Evolutionary conservation across 2,329 filamentous ascomycete species (phyloP), one percentile per base, ranked within the genome.

Genomic region (Bretziella fagacearum): DNA sequence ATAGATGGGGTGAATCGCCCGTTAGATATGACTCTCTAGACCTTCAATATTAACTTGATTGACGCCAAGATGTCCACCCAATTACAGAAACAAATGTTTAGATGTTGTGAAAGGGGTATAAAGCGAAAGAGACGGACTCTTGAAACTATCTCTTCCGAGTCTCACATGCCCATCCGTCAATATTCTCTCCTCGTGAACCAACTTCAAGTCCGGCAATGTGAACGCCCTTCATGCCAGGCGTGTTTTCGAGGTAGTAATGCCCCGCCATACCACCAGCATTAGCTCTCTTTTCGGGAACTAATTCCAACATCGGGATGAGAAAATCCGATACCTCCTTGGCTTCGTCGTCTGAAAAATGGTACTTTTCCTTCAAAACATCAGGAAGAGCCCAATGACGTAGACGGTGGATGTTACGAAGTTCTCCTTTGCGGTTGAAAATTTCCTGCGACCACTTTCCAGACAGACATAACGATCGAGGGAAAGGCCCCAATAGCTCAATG

Each of bases 361-460:
- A 98, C 60, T 98, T 98, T 63, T 98, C 91, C 51, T 81, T 76
- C 26, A 98, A 70, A 1, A 98, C 91, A 57, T 96, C 89, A 0
- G 87, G 77, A 4, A 98, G 68, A 0, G 87, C 86, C 91, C 91
- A 98, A 64, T 96, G 89, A 45, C 91, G 82, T 53, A 98, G 73
- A 37, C 91, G 77, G 63, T 96, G 91, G 56, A 98, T 98, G 65
- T 98, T 96, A 50, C 91, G 84, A 30, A 98, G 74, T 61, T 98
- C 91, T 55, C 91, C 91, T 63, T 94, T 93, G 54, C 91, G 79
- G 62, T 95, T 96, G 70, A 98, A 98, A 53, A 98, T 98, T 62
- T 96, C 91, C 62, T 95, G 89, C 11, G 81, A 87, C 91, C 91
- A 96, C 64, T 95, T 95, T 44, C 91, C 91, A 1, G 83, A 81